phyloP scores from a whole-genome alignment of 2,329 filamentous ascomycete genomes.

The Huntiella decipiens region DNA sequence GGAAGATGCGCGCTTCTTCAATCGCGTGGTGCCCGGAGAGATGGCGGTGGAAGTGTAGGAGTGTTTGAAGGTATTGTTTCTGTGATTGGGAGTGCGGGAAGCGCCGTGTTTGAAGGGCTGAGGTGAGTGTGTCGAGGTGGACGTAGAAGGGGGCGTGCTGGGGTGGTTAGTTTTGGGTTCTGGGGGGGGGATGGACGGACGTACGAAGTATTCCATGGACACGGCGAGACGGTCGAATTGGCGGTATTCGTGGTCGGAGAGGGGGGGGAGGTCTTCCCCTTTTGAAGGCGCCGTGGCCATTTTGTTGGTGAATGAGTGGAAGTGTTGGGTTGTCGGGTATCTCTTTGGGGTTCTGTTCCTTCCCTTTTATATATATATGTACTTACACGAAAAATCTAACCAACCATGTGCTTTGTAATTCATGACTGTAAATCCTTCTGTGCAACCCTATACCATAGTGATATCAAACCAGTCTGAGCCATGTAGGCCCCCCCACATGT shows the following conservation, averaged over 20 bases:
- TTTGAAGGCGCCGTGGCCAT: no score
- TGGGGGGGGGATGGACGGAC: background rate
- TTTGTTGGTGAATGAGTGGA: no score
- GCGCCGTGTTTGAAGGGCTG: conserved; percentile 37
- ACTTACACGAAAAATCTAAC: background rate
- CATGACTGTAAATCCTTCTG: no score
- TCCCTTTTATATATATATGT: no score
- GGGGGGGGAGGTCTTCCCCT: background rate
- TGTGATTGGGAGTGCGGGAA: conserved; percentile 47
- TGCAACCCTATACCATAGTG: no score
- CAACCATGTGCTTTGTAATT: no score
- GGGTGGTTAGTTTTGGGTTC: background rate
- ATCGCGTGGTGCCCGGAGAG: conserved; percentile 66
- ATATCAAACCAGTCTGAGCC: no score
- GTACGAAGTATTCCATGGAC: conserved; percentile 9
- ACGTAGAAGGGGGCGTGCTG: conserved; percentile 61
- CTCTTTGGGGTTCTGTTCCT: no score
- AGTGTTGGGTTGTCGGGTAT: no score
- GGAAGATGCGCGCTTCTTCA: conserved; percentile 69
- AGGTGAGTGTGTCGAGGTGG: conserved; percentile 53
- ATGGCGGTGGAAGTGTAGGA: conserved; percentile 49
- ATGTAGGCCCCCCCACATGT: no score
- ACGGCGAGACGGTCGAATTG: conserved; percentile 5
- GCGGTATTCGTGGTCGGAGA: conserved; percentile 6
- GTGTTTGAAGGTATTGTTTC: conserved; percentile 45